phyloP scores from a whole-genome alignment of 192 early-diverging fungal species.

The Coemansia sp. region DNA sequence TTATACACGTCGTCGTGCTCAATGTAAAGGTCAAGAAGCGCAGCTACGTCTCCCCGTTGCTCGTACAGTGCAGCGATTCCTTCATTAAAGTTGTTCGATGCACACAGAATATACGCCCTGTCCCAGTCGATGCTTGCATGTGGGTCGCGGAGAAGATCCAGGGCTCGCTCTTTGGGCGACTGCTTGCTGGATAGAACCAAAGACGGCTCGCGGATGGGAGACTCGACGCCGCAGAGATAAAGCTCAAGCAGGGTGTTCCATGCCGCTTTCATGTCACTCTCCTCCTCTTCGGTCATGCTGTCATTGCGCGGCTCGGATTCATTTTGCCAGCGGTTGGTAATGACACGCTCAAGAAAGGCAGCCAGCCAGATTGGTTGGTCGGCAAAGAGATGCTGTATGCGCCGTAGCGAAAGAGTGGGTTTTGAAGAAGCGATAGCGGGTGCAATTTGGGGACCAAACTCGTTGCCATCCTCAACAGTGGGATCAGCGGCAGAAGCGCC shows the following conservation, averaged over 20 bases:
- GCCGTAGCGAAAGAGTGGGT: slow-evolving; percentile 48
- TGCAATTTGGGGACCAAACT: not conserved
- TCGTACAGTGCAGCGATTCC: slow-evolving; percentile 89
- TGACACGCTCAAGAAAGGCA: slow-evolving; percentile 80
- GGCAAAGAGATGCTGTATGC: slow-evolving; percentile 89
- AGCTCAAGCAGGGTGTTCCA: slow-evolving; percentile 94
- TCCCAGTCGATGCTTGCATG: slow-evolving; percentile 82
- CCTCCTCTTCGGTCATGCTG: slow-evolving; percentile 28
- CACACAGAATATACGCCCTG: slow-evolving; percentile 88
- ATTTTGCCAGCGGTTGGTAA: slow-evolving; percentile 68
- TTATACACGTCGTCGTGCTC: slow-evolving; percentile 64
- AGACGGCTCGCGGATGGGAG: slow-evolving; percentile 26
- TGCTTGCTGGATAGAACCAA: slow-evolving; percentile 7
- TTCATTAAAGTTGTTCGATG: slow-evolving; percentile 76
- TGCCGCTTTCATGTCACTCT: slow-evolving; percentile 67
- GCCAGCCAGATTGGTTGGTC: slow-evolving; percentile 76
- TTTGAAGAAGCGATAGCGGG: not conserved
- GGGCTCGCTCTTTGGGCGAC: slow-evolving; percentile 58
- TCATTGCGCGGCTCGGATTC: slow-evolving; percentile 5
- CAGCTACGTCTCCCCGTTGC: slow-evolving; percentile 72
- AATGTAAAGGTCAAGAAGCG: slow-evolving; percentile 70
- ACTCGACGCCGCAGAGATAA: slow-evolving; percentile 64
- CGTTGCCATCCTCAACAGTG: not conserved
- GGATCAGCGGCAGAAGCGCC: too few species aligned
- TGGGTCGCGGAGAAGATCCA: slow-evolving; percentile 68